phyloP scores from a whole-genome alignment of 73 alveolate genomes.

The Paramecium sonneborni region DNA sequence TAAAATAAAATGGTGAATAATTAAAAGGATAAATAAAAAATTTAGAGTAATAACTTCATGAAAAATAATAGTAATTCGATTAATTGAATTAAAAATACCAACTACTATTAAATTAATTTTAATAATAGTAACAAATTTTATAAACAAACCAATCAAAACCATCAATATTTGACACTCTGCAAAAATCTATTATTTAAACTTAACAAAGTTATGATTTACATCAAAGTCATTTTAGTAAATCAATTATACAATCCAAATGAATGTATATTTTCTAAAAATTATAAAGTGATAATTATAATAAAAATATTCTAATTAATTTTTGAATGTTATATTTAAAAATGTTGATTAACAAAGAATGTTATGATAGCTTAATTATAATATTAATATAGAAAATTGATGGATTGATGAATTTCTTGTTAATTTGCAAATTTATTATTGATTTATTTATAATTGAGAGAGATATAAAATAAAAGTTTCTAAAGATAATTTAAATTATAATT shows the following conservation, averaged over 20 bases:
- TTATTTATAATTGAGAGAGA: no score
- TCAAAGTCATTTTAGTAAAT: not conserved
- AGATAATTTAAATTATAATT: no score
- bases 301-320: not conserved
- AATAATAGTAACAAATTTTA: not conserved
- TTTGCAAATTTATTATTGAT: no score
- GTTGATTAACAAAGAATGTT: not conserved
- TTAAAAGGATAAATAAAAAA: not conserved
- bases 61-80: not conserved
- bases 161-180: not conserved
- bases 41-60: not conserved
- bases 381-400: not conserved
- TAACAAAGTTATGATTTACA: not conserved
- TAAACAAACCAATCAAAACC: not conserved
- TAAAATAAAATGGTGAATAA: not conserved
- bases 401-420: not conserved
- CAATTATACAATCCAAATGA: not conserved
- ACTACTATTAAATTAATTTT: not conserved
- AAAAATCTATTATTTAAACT: not conserved
- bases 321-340: not conserved
- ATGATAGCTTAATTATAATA: not conserved
- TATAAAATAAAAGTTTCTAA: no score
- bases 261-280: not conserved
- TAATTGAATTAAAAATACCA: not conserved
- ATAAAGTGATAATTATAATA: no score